Conservation (phyloP, 202 grass and related monocot genomes). For the Elaeis oleifera region DNA sequence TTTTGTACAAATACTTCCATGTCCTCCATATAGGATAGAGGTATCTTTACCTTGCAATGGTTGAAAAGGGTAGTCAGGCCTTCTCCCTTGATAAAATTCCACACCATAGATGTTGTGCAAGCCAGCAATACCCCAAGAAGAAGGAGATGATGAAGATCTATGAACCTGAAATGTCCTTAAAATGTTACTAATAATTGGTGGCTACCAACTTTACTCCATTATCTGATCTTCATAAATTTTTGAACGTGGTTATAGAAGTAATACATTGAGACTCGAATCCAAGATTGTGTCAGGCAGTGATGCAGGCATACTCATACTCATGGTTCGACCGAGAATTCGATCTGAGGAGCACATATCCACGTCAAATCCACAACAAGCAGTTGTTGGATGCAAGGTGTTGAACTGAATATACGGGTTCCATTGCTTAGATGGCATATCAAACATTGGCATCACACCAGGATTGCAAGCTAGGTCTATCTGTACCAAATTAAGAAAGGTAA, state of each 20-base stretch:
- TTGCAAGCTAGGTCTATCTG: conserved; percentile 39
- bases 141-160: conserved; percentile 20
- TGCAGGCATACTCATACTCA: conserved; percentile 2
- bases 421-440: conserved; percentile 30
- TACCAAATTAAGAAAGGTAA: not conserved
- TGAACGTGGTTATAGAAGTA: not conserved
- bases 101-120: conserved; percentile 35
- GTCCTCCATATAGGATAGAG: not conserved
- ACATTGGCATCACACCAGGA: conserved; percentile 14
- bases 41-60: conserved; percentile 57
- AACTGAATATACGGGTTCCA: conserved; percentile 52
- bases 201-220: too few species aligned
- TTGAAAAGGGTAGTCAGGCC: conserved; percentile 51
- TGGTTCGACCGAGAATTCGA: conserved; percentile 8
- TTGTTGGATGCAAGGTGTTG: conserved; percentile 33
- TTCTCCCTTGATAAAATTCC: conserved; percentile 27
- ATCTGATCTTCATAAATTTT: too few species aligned
- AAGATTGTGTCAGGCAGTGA: conserved; percentile 16
- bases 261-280: conserved; percentile 57
- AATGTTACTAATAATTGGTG: not conserved
- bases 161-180: conserved; percentile 36
- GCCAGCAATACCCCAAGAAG: conserved; percentile 48
- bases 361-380: conserved; percentile 30
- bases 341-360: conserved; percentile 45
- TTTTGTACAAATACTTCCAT: too few species aligned